Evolutionary conservation across 2,329 filamentous ascomycete species (phyloP).

Genomic region (Fusarium luffae): DNA sequence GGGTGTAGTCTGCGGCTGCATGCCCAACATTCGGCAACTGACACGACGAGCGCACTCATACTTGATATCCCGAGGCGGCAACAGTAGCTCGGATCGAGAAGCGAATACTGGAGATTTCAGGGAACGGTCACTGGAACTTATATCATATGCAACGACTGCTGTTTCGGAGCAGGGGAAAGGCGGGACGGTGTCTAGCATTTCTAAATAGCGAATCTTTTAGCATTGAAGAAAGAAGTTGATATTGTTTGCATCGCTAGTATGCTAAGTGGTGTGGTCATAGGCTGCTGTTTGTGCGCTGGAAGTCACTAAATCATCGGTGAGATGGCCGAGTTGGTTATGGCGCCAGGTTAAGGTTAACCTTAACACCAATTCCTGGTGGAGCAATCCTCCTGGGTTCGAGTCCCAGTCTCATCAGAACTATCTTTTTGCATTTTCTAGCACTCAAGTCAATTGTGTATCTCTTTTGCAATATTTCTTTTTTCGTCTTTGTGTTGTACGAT

Average conservation of each 20-base stretch:
- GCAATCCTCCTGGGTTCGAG: conserved; percentile 22
- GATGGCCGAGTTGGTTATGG: conserved; percentile 22
- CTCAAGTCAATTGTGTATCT: too few species aligned
- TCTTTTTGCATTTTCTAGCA: not conserved
- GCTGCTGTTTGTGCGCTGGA: accelerated
- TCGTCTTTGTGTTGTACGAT: too few species aligned
- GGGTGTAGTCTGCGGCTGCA: not conserved
- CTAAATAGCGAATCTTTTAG: not conserved
- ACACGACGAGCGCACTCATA: not conserved
- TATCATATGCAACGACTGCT: not conserved
- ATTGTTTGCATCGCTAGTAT: too few species aligned
- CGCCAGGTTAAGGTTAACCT: conserved; percentile 22
- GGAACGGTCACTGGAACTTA: not conserved
- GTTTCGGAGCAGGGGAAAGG: not conserved
- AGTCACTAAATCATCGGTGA: not conserved
- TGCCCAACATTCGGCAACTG: not conserved
- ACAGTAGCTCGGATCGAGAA: not conserved
- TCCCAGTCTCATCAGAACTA: conserved; percentile 13
- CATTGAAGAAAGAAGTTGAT: too few species aligned
- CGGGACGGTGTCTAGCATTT: not conserved
- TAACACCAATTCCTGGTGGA: conserved; percentile 16
- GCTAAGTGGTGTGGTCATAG: accelerated
- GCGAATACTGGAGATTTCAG: not conserved
- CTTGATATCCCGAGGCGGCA: accelerated
- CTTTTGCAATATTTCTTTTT: too few species aligned